Percentiles rank a stretch among this genome's conserved stretches.
Conservation (phyloP, 1,284 basidiomycete genomes). For the Naganishia sp. region DNA sequence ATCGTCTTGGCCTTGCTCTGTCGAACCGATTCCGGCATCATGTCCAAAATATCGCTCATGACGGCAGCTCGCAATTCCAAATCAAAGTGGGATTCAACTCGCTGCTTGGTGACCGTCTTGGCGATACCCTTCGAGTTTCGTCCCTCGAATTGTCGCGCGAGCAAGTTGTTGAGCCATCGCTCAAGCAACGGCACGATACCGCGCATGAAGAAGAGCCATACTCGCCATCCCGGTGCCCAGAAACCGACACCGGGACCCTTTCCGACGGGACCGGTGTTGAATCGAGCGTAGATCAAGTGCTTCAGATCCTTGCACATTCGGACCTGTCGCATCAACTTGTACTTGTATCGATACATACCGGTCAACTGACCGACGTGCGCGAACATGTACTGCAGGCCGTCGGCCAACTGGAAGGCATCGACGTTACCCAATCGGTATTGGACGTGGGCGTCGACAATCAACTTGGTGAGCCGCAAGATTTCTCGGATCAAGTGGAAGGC, state of each 20-base stretch:
- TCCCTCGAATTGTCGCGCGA: constrained; percentile 52
- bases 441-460: constrained; percentile 97
- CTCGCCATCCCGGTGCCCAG: constrained; percentile 99
- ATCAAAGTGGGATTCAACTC: constrained; percentile 98
- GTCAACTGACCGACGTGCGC: constrained; percentile 96
- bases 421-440: constrained; percentile 98
- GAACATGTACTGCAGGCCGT: constrained; percentile 97
- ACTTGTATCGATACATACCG: constrained; percentile 98
- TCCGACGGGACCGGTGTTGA: constrained; percentile 98
- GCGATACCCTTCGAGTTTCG: constrained; percentile 93
- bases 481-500: constrained; percentile 98
- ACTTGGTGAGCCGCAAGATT: constrained; percentile 93
- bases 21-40: constrained; percentile 94
- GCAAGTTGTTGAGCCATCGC: constrained; percentile 94
- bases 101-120: constrained; percentile 97
- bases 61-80: constrained; percentile 96
- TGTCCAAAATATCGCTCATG: constrained; percentile 97
- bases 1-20: constrained; percentile 97
- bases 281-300: constrained; percentile 92
- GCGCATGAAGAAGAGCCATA: constrained; percentile 99
- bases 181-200: constrained; percentile 97
- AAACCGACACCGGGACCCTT: constrained; percentile 99
- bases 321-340: constrained; percentile 99
- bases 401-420: constrained; percentile 98
- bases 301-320: constrained; percentile 99